Conservation (phyloP, 1,139 yeast genomes). For the Saccharomyces pastorianus region DNA sequence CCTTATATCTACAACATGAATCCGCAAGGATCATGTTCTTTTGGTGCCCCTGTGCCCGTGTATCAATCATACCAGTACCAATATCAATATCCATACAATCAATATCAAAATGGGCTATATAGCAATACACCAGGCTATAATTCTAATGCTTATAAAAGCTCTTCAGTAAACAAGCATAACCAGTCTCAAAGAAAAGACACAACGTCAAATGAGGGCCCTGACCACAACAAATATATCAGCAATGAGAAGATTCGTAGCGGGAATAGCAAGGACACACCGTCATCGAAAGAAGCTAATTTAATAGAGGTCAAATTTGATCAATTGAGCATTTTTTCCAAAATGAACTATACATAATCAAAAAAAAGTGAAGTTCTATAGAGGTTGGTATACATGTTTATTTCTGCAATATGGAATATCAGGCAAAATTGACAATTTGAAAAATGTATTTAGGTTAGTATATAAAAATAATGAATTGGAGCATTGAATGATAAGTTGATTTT, state of each 20-base stretch:
- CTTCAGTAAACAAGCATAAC: not conserved
- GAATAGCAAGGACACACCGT: not conserved
- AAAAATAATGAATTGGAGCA: not conserved
- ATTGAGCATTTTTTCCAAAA: not conserved
- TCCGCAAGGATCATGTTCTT: not conserved
- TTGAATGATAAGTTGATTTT: not conserved
- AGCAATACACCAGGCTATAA: not conserved
- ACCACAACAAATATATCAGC: not conserved
- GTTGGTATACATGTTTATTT: no score
- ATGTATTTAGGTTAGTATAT: not conserved
- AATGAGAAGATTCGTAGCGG: not conserved
- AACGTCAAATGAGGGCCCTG: not conserved
- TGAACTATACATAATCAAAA: not conserved
- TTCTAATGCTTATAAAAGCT: not conserved
- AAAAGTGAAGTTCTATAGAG: not conserved
- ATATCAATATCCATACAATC: constrained; percentile 1
- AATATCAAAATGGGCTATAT: not conserved
- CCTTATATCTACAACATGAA: not conserved
- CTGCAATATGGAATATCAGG: not conserved
- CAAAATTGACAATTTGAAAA: not conserved
- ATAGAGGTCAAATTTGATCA: not conserved
- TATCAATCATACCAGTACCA: constrained; percentile 1
- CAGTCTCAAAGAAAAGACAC: not conserved
- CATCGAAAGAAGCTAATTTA: not conserved
- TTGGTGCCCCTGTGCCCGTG: not conserved